Conservation (phyloP, 495 filamentous ascomycete genomes). For the Xylaria palmicola region DNA sequence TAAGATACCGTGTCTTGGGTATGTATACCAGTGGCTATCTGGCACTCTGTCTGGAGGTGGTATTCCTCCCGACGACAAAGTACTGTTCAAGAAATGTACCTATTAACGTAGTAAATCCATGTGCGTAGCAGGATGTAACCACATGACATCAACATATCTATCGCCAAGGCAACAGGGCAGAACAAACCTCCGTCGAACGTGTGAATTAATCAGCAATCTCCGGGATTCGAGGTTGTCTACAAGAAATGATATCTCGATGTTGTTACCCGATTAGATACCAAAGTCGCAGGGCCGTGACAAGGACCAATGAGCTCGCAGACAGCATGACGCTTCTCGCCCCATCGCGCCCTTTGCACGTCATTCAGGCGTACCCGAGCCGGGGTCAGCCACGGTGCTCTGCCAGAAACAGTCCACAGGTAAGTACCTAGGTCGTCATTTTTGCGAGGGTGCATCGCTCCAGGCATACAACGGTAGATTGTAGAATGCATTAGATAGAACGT, state of each 20-base stretch:
- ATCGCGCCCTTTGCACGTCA: constrained; percentile 6
- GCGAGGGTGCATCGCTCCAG: background rate
- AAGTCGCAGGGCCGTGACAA: background rate
- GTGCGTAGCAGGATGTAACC: too few relatives aligned
- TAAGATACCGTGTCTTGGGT: too few relatives aligned
- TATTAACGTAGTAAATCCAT: too few relatives aligned
- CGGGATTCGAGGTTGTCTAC: background rate
- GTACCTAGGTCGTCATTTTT: background rate
- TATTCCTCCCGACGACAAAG: too few relatives aligned
- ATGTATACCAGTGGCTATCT: too few relatives aligned
- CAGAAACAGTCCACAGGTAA: too few relatives aligned
- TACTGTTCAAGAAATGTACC: too few relatives aligned
- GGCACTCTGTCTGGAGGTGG: too few relatives aligned
- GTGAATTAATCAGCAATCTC: background rate
- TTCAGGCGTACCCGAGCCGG: background rate
- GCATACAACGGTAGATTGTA: too few relatives aligned
- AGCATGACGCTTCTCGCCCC: background rate
- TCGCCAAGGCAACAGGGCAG: background rate
- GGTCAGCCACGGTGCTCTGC: background rate
- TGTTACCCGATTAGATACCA: background rate
- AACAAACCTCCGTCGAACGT: too few relatives aligned
- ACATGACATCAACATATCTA: background rate
- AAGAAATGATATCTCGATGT: too few relatives aligned
- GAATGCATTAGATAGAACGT: background rate
- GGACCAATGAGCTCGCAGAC: background rate